Evolutionary conservation across 768 basidiomycete genomes (phyloP).

Genomic region (Trametes elegans): DNA sequence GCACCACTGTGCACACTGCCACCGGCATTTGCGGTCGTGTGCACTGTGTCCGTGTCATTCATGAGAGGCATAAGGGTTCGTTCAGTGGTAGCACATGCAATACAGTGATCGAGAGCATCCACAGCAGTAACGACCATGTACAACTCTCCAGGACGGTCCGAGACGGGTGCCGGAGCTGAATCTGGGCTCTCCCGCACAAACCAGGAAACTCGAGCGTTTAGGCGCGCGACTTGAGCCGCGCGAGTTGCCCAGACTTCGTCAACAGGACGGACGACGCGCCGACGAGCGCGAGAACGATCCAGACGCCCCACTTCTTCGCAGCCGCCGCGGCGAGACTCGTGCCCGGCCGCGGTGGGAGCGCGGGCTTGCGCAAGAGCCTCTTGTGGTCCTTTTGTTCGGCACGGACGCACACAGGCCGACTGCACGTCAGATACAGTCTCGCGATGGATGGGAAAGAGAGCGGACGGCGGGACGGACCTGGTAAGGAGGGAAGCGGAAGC

Average conservation of each 20-base stretch:
- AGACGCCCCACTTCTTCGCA: constrained; percentile 19
- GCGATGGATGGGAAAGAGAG: neutral
- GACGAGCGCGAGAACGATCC: constrained; percentile 18
- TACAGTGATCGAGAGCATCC: too few relatives aligned
- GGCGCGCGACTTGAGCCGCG: constrained; percentile 14
- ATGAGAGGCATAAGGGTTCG: too few relatives aligned
- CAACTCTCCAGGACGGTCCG: too few relatives aligned
- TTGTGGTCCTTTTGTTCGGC: neutral
- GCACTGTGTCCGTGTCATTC: too few relatives aligned
- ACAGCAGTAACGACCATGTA: too few relatives aligned
- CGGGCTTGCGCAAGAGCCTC: neutral
- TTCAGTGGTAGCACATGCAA: too few relatives aligned
- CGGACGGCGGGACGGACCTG: constrained; percentile 24
- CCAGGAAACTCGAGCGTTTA: too few relatives aligned
- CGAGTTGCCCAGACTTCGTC: constrained; percentile 6
- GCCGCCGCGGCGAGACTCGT: neutral
- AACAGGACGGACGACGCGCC: constrained; percentile 12
- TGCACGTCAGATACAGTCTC: neutral
- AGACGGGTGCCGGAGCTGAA: too few relatives aligned
- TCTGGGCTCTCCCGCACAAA: too few relatives aligned
- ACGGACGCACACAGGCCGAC: neutral
- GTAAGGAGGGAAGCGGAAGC: constrained; percentile 39
- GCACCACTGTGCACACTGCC: too few relatives aligned
- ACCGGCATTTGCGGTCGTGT: too few relatives aligned
- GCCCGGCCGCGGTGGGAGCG: constrained; percentile 14